These are phyloP conservation scores for Paramecium sonneborni DNA, from an alignment of 73 alveolate genomes.

Conservation along the genomic window DNA sequence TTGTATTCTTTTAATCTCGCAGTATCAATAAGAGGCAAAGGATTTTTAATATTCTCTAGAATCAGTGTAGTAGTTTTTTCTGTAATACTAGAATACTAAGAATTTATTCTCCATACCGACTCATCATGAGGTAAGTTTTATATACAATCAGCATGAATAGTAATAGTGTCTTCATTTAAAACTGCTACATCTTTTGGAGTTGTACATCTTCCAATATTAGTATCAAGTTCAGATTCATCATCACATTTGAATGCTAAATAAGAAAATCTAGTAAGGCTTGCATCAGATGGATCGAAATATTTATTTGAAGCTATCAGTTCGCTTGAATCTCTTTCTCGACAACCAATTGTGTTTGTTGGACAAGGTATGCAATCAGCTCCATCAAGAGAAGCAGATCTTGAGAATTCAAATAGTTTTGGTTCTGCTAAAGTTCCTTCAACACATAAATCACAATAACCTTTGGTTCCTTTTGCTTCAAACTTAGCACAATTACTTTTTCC, in stretches of 20 bases:
- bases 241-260: conserved; percentile 3
- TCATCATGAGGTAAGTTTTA: background rate
- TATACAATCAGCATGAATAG: background rate
- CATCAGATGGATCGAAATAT: background rate
- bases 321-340: background rate
- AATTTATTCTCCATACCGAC: background rate
- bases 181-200: background rate
- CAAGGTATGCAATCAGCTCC: conserved; percentile 19
- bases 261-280: background rate
- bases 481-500: background rate
- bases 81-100: background rate
- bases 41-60: background rate
- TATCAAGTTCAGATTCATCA: background rate
- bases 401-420: background rate
- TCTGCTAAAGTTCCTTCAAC: background rate
- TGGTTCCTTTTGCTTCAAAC: background rate
- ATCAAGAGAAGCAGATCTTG: conserved; percentile 9
- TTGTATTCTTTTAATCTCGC: background rate
- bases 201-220: background rate
- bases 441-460: background rate
- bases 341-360: background rate
- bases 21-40: background rate
- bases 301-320: background rate
- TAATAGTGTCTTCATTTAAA: background rate
- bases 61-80: background rate